Evolutionary conservation across 352 stramenopile species (phyloP), one percentile per base, ranked within the genome.

Genomic region (Phytophthora sp.): DNA sequence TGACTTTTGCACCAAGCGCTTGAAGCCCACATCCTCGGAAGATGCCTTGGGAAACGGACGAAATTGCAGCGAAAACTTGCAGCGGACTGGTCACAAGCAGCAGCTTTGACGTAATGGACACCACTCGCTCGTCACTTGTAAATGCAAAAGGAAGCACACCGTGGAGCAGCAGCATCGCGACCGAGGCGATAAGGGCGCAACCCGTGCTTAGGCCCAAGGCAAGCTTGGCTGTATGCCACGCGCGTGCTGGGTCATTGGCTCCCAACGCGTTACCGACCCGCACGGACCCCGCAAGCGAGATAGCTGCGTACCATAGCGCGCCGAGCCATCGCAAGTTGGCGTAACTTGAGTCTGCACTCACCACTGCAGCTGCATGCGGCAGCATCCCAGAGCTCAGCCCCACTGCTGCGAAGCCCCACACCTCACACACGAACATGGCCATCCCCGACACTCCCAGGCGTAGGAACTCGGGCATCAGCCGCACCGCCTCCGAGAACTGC

Each of bases 381-480:
- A 96, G 67, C 51, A 91, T 76, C 12, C 88, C 85, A 2, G 87
- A 87, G 12, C 87, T 66, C 1, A 97, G 66, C n/a, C 83, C 76
- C 35, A 95, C 75, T 0, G 71, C 69, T 9, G 90, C 87, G 43
- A 92, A 97, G 17, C 84, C 85, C 79, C 82, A 93, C 49, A 88
- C 94, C 66, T 96, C 87, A 56, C 92, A 96, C 61, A 94, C 82
- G 27, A 94, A 78, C 82, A 96, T 94, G 31, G 88, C 67, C 62
- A 95, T 77, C 0, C 89, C 89, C 0, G 88, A 91, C 27, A 94
- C 55, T 10, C 88, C 89, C 18, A 97, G 77, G 12, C 74, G 72
- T 1, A 96, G 45, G 49, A 96, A 96, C 54, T 93, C 79, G 13
- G 80, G 72, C 15, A 95, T 72, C 23, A 92, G 65, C 32, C 68